A percentile compares a stretch with the other conserved stretches of the same genome.
Conservation (phyloP, 169 alveolate genomes). For the Perkinsus olseni region DNA sequence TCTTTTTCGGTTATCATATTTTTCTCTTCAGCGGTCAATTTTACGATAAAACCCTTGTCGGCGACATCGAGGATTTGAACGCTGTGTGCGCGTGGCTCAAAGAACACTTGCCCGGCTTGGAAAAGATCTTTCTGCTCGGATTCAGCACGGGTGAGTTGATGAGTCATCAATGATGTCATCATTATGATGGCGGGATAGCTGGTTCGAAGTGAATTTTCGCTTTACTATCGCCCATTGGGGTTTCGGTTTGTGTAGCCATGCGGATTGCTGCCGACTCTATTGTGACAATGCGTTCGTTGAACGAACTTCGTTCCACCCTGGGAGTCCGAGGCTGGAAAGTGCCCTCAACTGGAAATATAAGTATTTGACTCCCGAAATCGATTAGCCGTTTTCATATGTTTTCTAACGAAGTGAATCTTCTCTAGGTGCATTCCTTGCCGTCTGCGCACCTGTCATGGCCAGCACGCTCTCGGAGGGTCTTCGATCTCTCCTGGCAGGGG, state of each 20-base stretch:
- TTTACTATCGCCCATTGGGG: too few species aligned
- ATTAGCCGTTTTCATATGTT: background rate
- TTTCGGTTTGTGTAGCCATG: too few species aligned
- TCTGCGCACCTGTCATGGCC: background rate
- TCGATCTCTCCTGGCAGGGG: background rate
- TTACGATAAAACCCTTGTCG: background rate
- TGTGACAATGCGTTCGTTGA: too few species aligned
- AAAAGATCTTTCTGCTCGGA: background rate
- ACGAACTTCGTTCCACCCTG: too few species aligned
- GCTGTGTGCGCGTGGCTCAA: background rate
- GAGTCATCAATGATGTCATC: too few species aligned
- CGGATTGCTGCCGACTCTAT: too few species aligned
- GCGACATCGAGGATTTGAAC: background rate
- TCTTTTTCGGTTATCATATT: too few species aligned
- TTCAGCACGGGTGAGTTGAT: background rate
- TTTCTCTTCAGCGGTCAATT: too few species aligned
- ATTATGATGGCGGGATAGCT: too few species aligned
- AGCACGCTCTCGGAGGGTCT: background rate
- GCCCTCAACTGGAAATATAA: too few species aligned
- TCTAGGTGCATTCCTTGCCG: background rate
- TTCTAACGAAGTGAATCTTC: background rate
- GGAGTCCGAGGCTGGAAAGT: too few species aligned
- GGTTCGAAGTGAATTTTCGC: too few species aligned
- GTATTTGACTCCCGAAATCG: background rate
- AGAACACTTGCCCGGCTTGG: background rate